Conservation (phyloP, 306 rosid species). For the Rosa rugosa region DNA sequence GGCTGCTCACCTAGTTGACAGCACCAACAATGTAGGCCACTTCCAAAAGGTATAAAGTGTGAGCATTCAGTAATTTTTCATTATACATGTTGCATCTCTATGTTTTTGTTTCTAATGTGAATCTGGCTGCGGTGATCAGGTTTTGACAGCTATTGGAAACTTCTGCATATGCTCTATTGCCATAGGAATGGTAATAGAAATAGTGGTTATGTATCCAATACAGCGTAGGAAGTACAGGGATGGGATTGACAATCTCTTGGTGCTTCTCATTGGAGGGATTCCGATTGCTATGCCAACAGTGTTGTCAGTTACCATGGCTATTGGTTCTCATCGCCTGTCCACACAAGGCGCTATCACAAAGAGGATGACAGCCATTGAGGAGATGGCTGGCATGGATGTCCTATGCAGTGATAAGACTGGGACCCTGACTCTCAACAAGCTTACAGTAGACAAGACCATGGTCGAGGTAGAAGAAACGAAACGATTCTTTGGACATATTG, state of each 20-base stretch:
- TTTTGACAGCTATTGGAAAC: slow-evolving; percentile 86
- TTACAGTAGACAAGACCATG: slow-evolving; percentile 73
- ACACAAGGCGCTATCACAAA: slow-evolving; percentile 93
- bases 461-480: slow-evolving; percentile 46
- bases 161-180: slow-evolving; percentile 92
- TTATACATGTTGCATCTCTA: not conserved
- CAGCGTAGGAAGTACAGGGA: slow-evolving; percentile 66
- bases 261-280: slow-evolving; percentile 92
- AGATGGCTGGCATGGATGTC: slow-evolving; percentile 97
- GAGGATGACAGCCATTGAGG: slow-evolving; percentile 98
- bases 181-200: slow-evolving; percentile 63
- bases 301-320: slow-evolving; percentile 95
- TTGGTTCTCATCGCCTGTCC: slow-evolving; percentile 83
- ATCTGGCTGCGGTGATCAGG: slow-evolving; percentile 41
- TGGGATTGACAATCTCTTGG: slow-evolving; percentile 87
- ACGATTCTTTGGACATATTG: not conserved
- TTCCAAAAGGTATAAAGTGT: slow-evolving; percentile 65
- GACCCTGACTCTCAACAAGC: slow-evolving; percentile 85
- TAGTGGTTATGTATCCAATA: slow-evolving; percentile 82
- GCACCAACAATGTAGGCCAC: slow-evolving; percentile 74
- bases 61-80: not conserved
- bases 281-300: slow-evolving; percentile 98
- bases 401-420: slow-evolving; percentile 92
- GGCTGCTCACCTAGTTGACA: slow-evolving; percentile 93
- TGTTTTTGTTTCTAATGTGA: slow-evolving; percentile 14